phyloP scores from a whole-genome alignment of 108 stramenopile species.

The Aurantiochytrium sp. region DNA sequence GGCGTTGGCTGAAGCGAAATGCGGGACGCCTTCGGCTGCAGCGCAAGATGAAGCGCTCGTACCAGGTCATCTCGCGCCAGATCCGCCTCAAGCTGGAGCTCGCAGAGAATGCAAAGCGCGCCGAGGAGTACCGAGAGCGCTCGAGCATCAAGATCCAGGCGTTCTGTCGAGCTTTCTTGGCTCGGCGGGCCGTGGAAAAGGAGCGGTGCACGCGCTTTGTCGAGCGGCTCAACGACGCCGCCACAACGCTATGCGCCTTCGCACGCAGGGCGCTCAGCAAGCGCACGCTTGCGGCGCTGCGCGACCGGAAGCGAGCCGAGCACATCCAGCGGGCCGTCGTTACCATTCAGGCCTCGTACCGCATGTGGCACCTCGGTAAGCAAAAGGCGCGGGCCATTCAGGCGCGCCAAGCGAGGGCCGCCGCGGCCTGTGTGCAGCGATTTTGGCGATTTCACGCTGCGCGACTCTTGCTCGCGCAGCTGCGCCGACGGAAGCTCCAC shows the following conservation, averaged over 20 bases:
- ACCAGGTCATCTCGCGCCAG: neutral
- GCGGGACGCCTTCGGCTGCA: neutral
- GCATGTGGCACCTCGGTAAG: constrained; percentile 19
- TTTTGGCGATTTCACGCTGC: neutral
- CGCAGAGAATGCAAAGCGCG: constrained; percentile 20
- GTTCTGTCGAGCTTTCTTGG: neutral
- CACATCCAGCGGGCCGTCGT: neutral
- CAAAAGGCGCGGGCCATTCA: neutral
- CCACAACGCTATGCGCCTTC: neutral
- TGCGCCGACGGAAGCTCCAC: neutral
- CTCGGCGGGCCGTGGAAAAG: neutral
- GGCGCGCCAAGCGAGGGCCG: neutral
- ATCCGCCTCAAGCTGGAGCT: constrained; percentile 1
- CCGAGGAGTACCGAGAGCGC: neutral
- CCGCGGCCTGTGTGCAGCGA: neutral
- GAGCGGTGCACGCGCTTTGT: neutral
- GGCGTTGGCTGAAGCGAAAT: neutral
- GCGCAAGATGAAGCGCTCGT: neutral
- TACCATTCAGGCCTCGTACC: neutral
- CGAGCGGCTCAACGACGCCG: neutral
- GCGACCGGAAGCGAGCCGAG: neutral
- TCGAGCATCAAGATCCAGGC: neutral
- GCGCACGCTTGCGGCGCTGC: neutral
- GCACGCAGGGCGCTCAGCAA: neutral
- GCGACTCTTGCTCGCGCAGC: no score